A percentile compares a stretch with the other conserved stretches of the same genome.
Evolutionary conservation across 176 grass and related monocot species (phyloP).

Genomic region (Poa annua): DNA sequence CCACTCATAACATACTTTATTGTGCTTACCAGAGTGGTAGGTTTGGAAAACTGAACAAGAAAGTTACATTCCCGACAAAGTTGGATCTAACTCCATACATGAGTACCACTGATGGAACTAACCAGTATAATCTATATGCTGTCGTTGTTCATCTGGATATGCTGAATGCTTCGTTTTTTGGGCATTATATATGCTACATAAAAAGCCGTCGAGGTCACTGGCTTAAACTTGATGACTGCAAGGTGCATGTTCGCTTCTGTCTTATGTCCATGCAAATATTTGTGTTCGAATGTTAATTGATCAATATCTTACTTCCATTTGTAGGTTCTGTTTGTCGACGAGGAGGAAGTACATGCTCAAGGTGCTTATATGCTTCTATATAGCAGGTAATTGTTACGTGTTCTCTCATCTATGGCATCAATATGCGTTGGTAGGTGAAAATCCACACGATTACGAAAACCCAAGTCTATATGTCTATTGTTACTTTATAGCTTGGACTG

Average conservation of each 20-base stretch:
- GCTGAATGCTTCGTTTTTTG: conserved; percentile 98
- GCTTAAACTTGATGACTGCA: conserved; percentile 92
- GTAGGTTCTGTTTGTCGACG: conserved; percentile 74
- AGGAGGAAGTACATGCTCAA: conserved; percentile 92
- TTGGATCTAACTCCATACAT: conserved; percentile 86
- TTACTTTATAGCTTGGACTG: conserved; percentile 32
- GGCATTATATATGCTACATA: conserved; percentile 97
- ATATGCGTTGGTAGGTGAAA: conserved; percentile 15
- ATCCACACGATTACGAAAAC: conserved; percentile 19
- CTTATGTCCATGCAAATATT: conserved; percentile 15
- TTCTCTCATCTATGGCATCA: not conserved
- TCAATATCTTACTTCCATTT: conserved; percentile 41
- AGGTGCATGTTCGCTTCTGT: conserved; percentile 62
- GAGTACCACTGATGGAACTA: conserved; percentile 76
- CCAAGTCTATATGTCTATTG: conserved; percentile 23
- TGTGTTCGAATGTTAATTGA: conserved; percentile 22
- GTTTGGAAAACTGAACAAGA: conserved; percentile 98
- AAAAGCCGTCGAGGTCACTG: conserved; percentile 69
- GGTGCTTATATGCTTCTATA: conserved; percentile 99
- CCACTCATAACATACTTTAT: conserved; percentile 25
- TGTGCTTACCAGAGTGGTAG: conserved; percentile 81
- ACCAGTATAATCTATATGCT: conserved; percentile 90
- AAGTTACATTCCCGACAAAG: conserved; percentile 76
- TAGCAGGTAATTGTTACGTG: conserved; percentile 58
- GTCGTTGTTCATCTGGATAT: conserved; percentile 98